Conservation (phyloP, 352 stramenopile genomes). For the Phytophthora macrochlamydospora region DNA sequence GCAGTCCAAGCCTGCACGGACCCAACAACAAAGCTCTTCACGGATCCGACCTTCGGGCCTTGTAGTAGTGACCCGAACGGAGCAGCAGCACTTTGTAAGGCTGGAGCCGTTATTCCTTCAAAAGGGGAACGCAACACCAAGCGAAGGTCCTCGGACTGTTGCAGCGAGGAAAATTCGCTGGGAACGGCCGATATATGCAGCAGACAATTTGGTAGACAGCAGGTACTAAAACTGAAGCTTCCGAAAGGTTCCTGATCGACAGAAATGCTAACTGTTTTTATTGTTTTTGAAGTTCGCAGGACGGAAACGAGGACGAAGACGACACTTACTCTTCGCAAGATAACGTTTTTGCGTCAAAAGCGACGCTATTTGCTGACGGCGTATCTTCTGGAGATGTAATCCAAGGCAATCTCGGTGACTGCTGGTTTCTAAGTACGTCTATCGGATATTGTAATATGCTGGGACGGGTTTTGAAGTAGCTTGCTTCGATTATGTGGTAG, state of each 20-base stretch:
- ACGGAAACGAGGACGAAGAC: constrained; percentile 24
- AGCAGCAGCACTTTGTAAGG: constrained; percentile 72
- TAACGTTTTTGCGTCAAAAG: constrained; percentile 61
- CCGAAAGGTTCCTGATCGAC: not conserved
- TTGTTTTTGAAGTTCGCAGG: constrained; percentile 16
- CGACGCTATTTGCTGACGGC: constrained; percentile 78
- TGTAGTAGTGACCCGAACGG: constrained; percentile 56
- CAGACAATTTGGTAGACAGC: constrained; percentile 31
- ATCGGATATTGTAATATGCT: not conserved
- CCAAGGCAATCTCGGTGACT: constrained; percentile 91
- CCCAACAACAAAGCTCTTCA: constrained; percentile 60
- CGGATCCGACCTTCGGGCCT: constrained; percentile 86
- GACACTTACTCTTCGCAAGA: constrained; percentile 28
- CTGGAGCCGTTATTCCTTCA: constrained; percentile 45
- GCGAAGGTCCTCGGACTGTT: constrained; percentile 72
- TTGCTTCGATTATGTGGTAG: constrained; percentile 24
- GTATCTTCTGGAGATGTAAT: constrained; percentile 86
- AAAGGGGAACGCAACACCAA: constrained; percentile 83
- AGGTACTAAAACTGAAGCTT: constrained; percentile 16
- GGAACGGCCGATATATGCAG: constrained; percentile 72
- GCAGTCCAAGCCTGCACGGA: constrained; percentile 59
- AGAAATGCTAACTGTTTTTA: not conserved
- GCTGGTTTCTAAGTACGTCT: constrained; percentile 90
- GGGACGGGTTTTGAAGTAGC: not conserved
- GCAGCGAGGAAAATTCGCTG: constrained; percentile 77